A percentile compares a stretch with the other conserved stretches of the same genome.
These are phyloP conservation scores for Penicillium salamii DNA, from an alignment of 495 filamentous ascomycete species.

Conservation along the genomic window DNA sequence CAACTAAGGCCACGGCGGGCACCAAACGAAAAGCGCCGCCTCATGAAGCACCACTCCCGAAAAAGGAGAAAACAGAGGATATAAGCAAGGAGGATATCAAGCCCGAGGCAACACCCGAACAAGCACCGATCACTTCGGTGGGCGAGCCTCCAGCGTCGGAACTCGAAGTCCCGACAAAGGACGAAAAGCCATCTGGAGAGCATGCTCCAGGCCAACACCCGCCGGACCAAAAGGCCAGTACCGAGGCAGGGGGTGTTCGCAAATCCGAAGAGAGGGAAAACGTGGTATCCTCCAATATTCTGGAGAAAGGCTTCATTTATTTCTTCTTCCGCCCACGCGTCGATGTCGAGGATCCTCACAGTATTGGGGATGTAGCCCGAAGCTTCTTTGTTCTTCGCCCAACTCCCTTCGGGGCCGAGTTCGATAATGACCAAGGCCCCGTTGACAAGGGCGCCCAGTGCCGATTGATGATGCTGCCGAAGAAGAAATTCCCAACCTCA, in stretches of 20 bases:
- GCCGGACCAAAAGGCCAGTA: slow-evolving; percentile 2
- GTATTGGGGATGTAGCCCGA: slow-evolving; percentile 69
- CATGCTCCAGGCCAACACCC: background rate
- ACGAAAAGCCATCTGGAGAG: slow-evolving; percentile 2
- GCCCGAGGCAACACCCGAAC: slow-evolving; percentile 23
- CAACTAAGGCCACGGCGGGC: slow-evolving; percentile 20
- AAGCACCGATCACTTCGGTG: slow-evolving; percentile 15
- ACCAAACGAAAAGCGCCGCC: slow-evolving; percentile 35
- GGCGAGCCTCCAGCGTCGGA: slow-evolving; percentile 17
- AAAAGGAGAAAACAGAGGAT: slow-evolving; percentile 33
- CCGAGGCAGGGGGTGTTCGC: slow-evolving; percentile 27
- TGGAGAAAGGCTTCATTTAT: slow-evolving; percentile 93
- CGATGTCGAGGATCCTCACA: slow-evolving; percentile 66
- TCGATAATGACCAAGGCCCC: slow-evolving; percentile 55
- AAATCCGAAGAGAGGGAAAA: slow-evolving; percentile 50
- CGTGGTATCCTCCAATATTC: slow-evolving; percentile 64
- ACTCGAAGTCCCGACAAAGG: background rate
- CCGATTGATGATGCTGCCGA: slow-evolving; percentile 76
- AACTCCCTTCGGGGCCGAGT: slow-evolving; percentile 62
- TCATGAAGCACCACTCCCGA: slow-evolving; percentile 25
- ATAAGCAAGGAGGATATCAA: background rate
- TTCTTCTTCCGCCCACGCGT: slow-evolving; percentile 87
- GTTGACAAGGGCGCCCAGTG: slow-evolving; percentile 59
- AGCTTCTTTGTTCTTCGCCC: slow-evolving; percentile 83
- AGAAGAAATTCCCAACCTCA: slow-evolving; percentile 78